phyloP scores from a whole-genome alignment of 73 alveolate genomes.

The Strombidium stylifer region DNA sequence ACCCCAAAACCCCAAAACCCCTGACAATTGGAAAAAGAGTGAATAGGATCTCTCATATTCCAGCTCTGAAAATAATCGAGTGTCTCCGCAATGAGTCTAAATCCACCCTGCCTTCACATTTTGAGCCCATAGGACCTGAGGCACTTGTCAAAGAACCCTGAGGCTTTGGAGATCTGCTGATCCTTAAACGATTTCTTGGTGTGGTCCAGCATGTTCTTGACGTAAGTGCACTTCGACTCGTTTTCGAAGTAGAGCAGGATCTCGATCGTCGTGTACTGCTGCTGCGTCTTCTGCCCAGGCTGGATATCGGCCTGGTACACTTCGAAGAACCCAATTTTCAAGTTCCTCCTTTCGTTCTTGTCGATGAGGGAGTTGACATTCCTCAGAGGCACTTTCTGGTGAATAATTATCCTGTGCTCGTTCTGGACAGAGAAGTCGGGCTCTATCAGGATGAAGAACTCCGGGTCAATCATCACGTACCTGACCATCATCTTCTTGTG shows the following conservation, averaged over 20 bases:
- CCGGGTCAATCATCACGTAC: conserved; percentile 46
- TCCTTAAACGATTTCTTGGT: conserved; percentile 8
- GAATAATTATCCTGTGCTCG: conserved; percentile 23
- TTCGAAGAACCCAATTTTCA: conserved; percentile 19
- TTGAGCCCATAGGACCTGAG: too few relatives aligned
- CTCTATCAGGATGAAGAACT: conserved; percentile 51
- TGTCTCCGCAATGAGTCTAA: not conserved
- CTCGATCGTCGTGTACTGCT: conserved; percentile 1
- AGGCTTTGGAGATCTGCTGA: not conserved
- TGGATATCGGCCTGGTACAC: too few relatives aligned
- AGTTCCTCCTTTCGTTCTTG: conserved; percentile 26
- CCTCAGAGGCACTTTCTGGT: conserved; percentile 9
- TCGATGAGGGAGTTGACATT: conserved; percentile 25
- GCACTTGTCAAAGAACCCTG: conserved; percentile 24
- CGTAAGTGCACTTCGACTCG: conserved; percentile 27
- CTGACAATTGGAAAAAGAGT: not conserved
- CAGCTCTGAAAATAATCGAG: not conserved
- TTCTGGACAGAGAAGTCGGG: conserved; percentile 21
- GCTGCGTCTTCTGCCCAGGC: not conserved
- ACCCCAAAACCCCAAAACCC: not conserved
- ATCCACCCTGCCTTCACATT: too few relatives aligned
- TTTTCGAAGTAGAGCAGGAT: conserved; percentile 33
- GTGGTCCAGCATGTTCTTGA: conserved; percentile 15
- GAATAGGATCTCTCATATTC: not conserved
- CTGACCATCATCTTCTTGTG: conserved; percentile 20